Percentiles rank a stretch among this genome's conserved stretches.
Conservation (phyloP, 192 early-diverging fungal genomes). For the Coemansia brasiliensis region DNA sequence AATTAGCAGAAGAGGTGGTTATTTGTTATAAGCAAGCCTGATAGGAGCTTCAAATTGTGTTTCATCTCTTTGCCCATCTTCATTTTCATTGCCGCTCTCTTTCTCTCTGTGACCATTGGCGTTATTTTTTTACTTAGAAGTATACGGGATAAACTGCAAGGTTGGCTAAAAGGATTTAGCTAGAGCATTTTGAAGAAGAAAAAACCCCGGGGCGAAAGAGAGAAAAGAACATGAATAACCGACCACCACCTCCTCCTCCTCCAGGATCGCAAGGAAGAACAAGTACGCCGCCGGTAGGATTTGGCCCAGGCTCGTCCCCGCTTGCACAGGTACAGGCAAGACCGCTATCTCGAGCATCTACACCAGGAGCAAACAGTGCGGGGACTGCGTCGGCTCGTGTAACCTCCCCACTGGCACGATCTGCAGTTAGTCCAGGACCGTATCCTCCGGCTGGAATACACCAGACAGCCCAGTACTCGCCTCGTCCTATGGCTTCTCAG, state of each 20-base stretch:
- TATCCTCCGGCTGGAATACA: too few relatives aligned
- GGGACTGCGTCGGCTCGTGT: conserved; percentile 22
- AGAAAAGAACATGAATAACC: conserved; percentile 29
- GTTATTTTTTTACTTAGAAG: too few relatives aligned
- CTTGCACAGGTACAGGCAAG: conserved; percentile 44
- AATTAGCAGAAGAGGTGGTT: not conserved
- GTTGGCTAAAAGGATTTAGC: too few relatives aligned
- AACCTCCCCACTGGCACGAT: conserved; percentile 37
- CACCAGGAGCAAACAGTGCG: conserved; percentile 24
- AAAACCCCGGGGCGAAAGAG: too few relatives aligned
- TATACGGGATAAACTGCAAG: too few relatives aligned
- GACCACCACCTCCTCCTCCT: conserved; percentile 33
- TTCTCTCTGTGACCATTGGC: too few relatives aligned
- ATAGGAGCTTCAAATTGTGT: too few relatives aligned
- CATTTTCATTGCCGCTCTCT: too few relatives aligned
- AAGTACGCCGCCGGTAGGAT: conserved; percentile 43
- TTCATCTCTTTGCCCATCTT: not conserved
- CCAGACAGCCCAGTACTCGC: too few relatives aligned
- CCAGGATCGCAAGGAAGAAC: conserved; percentile 21
- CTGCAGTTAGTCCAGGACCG: conserved; percentile 6
- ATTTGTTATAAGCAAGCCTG: too few relatives aligned
- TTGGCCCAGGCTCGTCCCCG: conserved; percentile 52
- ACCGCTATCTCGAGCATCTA: conserved; percentile 40
- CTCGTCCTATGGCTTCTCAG: not conserved
- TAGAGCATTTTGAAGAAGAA: too few relatives aligned